These are phyloP conservation scores for Saccharomyces hybrid DNA, from an alignment of 1,139 yeast species.

Conservation along the genomic window DNA sequence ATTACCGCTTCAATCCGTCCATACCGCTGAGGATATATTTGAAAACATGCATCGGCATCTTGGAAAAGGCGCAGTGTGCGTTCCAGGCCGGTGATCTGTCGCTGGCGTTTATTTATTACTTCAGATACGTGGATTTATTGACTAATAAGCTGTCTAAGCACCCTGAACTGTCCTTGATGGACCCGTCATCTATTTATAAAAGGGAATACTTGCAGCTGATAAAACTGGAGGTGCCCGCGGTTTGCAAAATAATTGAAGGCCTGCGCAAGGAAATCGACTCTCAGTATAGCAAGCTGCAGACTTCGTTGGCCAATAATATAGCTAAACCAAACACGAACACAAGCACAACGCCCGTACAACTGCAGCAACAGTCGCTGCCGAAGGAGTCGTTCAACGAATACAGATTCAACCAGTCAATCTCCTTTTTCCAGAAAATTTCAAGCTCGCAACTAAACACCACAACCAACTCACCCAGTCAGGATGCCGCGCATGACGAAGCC, in stretches of 20 bases:
- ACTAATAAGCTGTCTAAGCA: slow-evolving; percentile 27
- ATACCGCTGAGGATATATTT: slow-evolving; percentile 27
- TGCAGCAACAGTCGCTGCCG: slow-evolving; percentile 13
- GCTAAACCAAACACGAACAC: slow-evolving; percentile 13
- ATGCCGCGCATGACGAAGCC: slow-evolving; percentile 2
- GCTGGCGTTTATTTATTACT: slow-evolving; percentile 23
- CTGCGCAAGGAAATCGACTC: slow-evolving; percentile 19
- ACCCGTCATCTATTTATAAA: slow-evolving; percentile 9
- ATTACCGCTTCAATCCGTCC: slow-evolving; percentile 24
- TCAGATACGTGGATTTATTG: slow-evolving; percentile 29
- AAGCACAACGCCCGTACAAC: background rate
- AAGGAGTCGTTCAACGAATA: slow-evolving; percentile 21
- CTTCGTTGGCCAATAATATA: slow-evolving; percentile 24
- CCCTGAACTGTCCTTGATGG: slow-evolving; percentile 14
- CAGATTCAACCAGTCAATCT: slow-evolving; percentile 21
- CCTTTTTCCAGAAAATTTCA: slow-evolving; percentile 10
- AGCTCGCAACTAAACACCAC: background rate
- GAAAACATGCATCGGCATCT: slow-evolving; percentile 25
- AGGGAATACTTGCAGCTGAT: slow-evolving; percentile 26
- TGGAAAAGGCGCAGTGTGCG: slow-evolving; percentile 27
- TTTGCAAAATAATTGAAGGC: slow-evolving; percentile 24
- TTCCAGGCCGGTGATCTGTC: slow-evolving; percentile 20
- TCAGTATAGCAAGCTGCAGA: slow-evolving; percentile 17
- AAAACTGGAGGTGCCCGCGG: slow-evolving; percentile 29
- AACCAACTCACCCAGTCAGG: background rate